Conservation (phyloP, 2,329 filamentous ascomycete genomes). For the Botrytis hyacinthi region DNA sequence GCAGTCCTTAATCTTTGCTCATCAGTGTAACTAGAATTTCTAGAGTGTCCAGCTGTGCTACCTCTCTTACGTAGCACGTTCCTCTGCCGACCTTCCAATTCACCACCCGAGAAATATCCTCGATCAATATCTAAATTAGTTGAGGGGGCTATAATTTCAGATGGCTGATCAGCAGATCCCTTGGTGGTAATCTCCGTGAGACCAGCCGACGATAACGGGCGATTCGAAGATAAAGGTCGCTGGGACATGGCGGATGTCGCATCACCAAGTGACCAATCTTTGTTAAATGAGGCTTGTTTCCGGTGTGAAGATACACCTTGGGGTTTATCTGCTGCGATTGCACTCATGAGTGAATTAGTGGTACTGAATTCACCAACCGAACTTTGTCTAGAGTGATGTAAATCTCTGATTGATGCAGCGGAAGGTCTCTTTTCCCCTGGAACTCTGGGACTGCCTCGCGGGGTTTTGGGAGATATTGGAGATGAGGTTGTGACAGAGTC, state of each 20-base stretch:
- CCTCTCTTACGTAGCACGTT: constrained; percentile 81
- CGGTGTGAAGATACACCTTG: constrained; percentile 46
- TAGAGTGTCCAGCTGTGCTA: constrained; percentile 58
- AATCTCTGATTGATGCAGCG: constrained; percentile 75
- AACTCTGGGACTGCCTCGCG: constrained; percentile 40
- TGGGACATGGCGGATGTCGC: constrained; percentile 32
- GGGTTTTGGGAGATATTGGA: constrained; percentile 42
- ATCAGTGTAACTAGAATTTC: constrained; percentile 74
- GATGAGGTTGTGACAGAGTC: constrained; percentile 46
- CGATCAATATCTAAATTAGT: constrained; percentile 65
- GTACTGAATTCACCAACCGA: constrained; percentile 52
- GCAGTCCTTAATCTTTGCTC: constrained; percentile 67
- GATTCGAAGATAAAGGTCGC: constrained; percentile 28
- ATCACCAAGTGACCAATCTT: constrained; percentile 64
- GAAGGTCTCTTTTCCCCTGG: constrained; percentile 60
- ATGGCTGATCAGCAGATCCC: constrained; percentile 37
- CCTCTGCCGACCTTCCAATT: constrained; percentile 71
- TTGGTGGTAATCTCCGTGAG: constrained; percentile 30
- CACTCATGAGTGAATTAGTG: constrained; percentile 43
- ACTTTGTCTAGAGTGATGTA: constrained; percentile 82
- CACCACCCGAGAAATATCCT: constrained; percentile 90
- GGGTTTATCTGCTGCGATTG: constrained; percentile 38
- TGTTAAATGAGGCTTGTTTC: constrained; percentile 68
- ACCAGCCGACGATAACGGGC: constrained; percentile 14
- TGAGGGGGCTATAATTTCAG: constrained; percentile 32